Base-by-base conservation (phyloP, 176 grass and related monocot genomes). In the Eremochloa ophiuroides region DNA sequence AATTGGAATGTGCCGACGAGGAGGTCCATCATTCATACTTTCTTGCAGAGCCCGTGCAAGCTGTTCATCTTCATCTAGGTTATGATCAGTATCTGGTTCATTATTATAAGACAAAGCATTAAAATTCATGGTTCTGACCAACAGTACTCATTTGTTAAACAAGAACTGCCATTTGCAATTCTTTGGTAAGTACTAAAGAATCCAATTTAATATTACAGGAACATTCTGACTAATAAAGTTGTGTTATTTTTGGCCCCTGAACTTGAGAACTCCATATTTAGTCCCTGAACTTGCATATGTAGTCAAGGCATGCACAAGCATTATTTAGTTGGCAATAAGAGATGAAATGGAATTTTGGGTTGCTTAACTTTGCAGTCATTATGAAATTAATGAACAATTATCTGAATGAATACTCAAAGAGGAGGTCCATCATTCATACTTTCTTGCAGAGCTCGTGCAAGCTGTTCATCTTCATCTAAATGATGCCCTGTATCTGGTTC, bases 381-480 rank as follows among this genome's bases (percentile, higher is more conserved):
- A 13, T 67, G 13, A 68, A 80, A 69, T 38, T 5, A 80, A 68
- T 39, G 29, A 78, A 64, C 17, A 65, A 44, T 47, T 11, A 46
- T 89, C 25, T 48, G 69, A 41, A 9, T 40, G 40, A 69, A 80
- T 79, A 77, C 90, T 91, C 15, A 27, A 84, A 46, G 71, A 64
- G 81, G 51, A 88, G 76, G 76, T 72, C 84, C 87, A 77, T 75
- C 37, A 65, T 92, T 90, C 88, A 90, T 50, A 92, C 91, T 97
- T 90, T 94, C 91, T 81, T 97, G 91, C 53, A 97, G 73, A 80
- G 91, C 94, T 25, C 78, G 79, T 84, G 91, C 89, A 88, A 97
- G 61, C 63, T 89, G 83, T 81, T 94, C 94, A 86, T 97, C 94
- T 85, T 97, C 91, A 71, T 89, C 88, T 38, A 85, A 74, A 53